A percentile compares a stretch with the other conserved stretches of the same genome.
Conservation (phyloP, 2,329 filamentous ascomycete species). For the Aspergillus cejpii region DNA sequence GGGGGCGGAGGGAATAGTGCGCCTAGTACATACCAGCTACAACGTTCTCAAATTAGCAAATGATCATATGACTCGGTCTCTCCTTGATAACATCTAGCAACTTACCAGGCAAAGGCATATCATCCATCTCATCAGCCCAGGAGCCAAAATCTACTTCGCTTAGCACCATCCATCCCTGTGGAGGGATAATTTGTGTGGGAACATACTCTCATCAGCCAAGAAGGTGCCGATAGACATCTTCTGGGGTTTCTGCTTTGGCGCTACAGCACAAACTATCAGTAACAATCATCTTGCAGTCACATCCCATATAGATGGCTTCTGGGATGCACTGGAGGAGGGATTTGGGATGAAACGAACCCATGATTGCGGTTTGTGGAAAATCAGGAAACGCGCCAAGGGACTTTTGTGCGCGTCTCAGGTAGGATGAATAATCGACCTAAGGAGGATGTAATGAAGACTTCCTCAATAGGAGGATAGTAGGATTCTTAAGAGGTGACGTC, state of each 20-base stretch:
- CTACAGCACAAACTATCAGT: conserved; percentile 51
- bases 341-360: conserved; percentile 41
- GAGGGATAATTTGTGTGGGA: conserved; percentile 7
- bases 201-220: conserved; percentile 82
- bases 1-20: conserved; percentile 4
- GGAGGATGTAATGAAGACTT: conserved; percentile 14
- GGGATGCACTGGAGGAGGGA: conserved; percentile 4
- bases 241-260: conserved; percentile 88
- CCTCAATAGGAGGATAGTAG: conserved; percentile 17
- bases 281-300: conserved; percentile 17
- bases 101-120: conserved; percentile 67
- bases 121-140: conserved; percentile 99
- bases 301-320: conserved; percentile 3
- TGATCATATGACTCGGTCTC: conserved; percentile 2
- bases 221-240: conserved; percentile 98
- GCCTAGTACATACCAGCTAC: conserved; percentile 29
- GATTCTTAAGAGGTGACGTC: conserved; percentile 13
- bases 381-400: conserved; percentile 36
- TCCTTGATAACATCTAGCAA: conserved; percentile 14
- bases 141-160: conserved; percentile 63
- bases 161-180: conserved; percentile 23
- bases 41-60: conserved; percentile 11
- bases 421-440: conserved; percentile 19
- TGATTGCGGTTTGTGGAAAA: conserved; percentile 51
- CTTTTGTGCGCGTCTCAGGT: conserved; percentile 38